Evolutionary conservation across 2,329 filamentous ascomycete species (phyloP).

Genomic region (Hypomyces perniciosus): DNA sequence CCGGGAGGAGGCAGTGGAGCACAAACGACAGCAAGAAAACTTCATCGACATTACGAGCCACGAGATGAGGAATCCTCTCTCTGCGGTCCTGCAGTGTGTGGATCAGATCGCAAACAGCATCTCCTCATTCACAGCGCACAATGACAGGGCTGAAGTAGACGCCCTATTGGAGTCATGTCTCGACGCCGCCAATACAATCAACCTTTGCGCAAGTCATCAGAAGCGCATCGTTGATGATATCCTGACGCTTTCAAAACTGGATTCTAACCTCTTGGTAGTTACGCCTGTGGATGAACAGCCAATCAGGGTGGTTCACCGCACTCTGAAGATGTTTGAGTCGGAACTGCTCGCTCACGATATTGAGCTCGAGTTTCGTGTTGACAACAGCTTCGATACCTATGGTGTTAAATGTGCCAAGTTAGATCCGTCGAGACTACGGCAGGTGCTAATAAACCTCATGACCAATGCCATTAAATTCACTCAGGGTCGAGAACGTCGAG

Average conservation of each 20-base stretch:
- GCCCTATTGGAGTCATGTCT: slow-evolving; percentile 50
- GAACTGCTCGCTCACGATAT: slow-evolving; percentile 69
- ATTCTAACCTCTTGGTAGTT: slow-evolving; percentile 63
- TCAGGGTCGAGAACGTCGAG: slow-evolving; percentile 51
- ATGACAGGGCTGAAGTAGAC: slow-evolving; percentile 39
- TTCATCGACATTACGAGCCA: slow-evolving; percentile 71
- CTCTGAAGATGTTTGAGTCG: slow-evolving; percentile 73
- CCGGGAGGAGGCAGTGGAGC: slow-evolving; percentile 73
- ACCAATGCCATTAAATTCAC: slow-evolving; percentile 62
- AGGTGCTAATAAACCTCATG: slow-evolving; percentile 72
- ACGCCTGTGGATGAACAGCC: slow-evolving; percentile 66
- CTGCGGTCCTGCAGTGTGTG: slow-evolving; percentile 68
- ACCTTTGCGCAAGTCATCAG: slow-evolving; percentile 72
- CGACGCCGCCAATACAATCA: slow-evolving; percentile 76
- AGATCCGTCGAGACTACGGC: slow-evolving; percentile 67
- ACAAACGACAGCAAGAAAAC: slow-evolving; percentile 67
- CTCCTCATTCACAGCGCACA: slow-evolving; percentile 32
- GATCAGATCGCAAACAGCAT: slow-evolving; percentile 61
- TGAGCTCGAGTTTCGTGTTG: slow-evolving; percentile 61
- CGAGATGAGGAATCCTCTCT: slow-evolving; percentile 72
- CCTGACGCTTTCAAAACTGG: slow-evolving; percentile 61
- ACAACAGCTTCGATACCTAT: slow-evolving; percentile 59
- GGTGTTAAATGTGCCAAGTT: slow-evolving; percentile 66
- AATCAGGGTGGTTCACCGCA: slow-evolving; percentile 59
- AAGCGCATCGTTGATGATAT: slow-evolving; percentile 66